Percentiles rank a stretch among this genome's conserved stretches.
Conservation (phyloP, 805 yeast species). For the Wickerhamiella australiensis region DNA sequence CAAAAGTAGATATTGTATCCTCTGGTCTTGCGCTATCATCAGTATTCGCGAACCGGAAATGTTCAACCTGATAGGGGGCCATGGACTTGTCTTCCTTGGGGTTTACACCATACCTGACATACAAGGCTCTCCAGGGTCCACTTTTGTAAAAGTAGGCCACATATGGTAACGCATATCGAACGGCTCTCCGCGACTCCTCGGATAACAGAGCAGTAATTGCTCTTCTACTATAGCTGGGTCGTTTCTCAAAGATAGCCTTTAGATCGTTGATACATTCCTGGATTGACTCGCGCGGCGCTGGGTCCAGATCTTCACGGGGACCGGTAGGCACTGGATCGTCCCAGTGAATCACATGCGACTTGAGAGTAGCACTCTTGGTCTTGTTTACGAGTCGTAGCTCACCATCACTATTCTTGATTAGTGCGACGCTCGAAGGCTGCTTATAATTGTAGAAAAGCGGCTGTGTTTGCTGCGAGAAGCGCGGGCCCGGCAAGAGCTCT, state of each 20-base stretch:
- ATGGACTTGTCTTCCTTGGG: conserved; percentile 47
- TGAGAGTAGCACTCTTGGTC: conserved; percentile 23
- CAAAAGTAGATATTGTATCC: conserved; percentile 42
- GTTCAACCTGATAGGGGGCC: conserved; percentile 71
- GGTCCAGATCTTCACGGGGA: conserved; percentile 32
- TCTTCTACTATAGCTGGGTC: conserved; percentile 80
- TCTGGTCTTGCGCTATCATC: conserved; percentile 15
- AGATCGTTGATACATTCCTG: conserved; percentile 29
- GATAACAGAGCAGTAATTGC: conserved; percentile 35
- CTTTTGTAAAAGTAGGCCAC: conserved; percentile 68
- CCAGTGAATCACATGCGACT: conserved; percentile 27
- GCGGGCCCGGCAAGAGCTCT: conserved; percentile 68
- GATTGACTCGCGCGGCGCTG: conserved; percentile 32
- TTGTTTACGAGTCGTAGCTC: conserved; percentile 27
- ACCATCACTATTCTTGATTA: conserved; percentile 45
- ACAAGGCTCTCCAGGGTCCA: conserved; percentile 93
- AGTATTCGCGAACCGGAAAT: conserved; percentile 43
- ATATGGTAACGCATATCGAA: conserved; percentile 73
- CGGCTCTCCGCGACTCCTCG: conserved; percentile 18
- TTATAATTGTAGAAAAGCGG: conserved; percentile 71
- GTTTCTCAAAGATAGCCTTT: conserved; percentile 41
- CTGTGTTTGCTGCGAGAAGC: conserved; percentile 60
- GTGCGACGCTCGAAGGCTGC: conserved; percentile 49
- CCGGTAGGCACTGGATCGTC: conserved; percentile 27
- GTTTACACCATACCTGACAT: conserved; percentile 65